These are phyloP conservation scores for Fusarium newnesense DNA, from an alignment of 2,329 filamentous ascomycete species.

Conservation along the genomic window DNA sequence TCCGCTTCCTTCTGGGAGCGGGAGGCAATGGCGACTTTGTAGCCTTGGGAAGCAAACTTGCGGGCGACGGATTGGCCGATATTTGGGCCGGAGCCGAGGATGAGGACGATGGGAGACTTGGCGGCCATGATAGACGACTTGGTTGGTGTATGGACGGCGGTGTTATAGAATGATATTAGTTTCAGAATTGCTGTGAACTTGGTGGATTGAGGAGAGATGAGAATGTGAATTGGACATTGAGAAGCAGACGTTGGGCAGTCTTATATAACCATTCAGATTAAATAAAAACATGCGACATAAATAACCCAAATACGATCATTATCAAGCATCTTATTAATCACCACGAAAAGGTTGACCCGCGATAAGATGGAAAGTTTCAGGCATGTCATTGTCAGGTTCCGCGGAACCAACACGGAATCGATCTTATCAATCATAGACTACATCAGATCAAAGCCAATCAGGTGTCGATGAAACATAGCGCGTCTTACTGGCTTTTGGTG, in stretches of 20 bases:
- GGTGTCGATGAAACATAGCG: fast-evolving
- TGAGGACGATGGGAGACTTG: constrained; percentile 30
- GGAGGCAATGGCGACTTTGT: constrained; percentile 41
- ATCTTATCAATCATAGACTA: background rate
- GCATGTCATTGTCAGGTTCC: background rate
- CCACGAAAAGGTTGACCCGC: background rate
- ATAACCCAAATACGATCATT: background rate
- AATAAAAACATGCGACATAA: fast-evolving
- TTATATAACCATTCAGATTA: fast-evolving
- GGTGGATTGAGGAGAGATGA: no score
- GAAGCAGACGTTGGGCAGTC: fast-evolving
- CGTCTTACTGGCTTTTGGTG: background rate
- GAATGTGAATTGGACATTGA: fast-evolving
- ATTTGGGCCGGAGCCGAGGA: constrained; percentile 43
- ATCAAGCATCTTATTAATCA: background rate
- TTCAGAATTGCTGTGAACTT: no score
- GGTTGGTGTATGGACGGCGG: fast-evolving
- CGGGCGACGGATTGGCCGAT: constrained; percentile 37
- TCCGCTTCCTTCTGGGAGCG: constrained; percentile 35
- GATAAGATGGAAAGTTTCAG: no score
- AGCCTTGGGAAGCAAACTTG: constrained; percentile 41
- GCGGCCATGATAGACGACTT: background rate
- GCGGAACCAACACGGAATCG: background rate
- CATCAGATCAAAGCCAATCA: background rate
- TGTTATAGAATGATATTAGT: no score